Conservation (phyloP, 2,329 filamentous ascomycete genomes). For the Sporothrix brasiliensis region DNA sequence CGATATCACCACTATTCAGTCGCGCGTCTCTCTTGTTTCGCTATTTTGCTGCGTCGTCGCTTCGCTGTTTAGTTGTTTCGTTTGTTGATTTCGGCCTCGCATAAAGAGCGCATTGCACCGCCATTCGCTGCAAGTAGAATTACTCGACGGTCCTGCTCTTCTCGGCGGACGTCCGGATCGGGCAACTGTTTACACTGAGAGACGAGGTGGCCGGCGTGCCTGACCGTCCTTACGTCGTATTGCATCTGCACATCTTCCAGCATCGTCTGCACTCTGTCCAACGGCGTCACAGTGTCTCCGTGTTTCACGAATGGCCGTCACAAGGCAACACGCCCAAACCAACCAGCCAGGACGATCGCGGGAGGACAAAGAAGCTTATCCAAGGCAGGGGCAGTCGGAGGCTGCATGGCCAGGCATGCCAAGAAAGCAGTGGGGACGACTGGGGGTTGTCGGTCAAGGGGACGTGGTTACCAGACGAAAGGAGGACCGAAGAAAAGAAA, state of each 20-base stretch:
- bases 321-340: neutral
- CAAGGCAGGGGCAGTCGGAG: neutral
- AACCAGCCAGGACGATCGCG: neutral
- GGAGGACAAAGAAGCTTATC: conserved; percentile 24
- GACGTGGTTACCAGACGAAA: neutral
- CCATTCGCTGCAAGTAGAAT: conserved; percentile 14
- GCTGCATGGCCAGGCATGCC: too few species aligned
- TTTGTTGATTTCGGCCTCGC: neutral
- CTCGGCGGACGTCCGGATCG: conserved; percentile 5
- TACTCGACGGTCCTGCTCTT: neutral
- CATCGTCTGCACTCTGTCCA: neutral
- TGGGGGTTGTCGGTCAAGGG: neutral
- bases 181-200: neutral
- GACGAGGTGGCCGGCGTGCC: neutral
- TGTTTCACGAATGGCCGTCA: neutral
- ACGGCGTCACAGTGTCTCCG: conserved; percentile 10
- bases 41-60: too few species aligned
- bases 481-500: neutral
- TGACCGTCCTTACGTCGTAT: neutral
- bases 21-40: too few species aligned
- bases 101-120: neutral
- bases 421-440: neutral
- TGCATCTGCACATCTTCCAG: neutral
- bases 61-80: neutral
- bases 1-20: too few species aligned